Evolutionary conservation across 306 rosid genomes (phyloP).

Genomic region (Pyrus bretschneideri): DNA sequence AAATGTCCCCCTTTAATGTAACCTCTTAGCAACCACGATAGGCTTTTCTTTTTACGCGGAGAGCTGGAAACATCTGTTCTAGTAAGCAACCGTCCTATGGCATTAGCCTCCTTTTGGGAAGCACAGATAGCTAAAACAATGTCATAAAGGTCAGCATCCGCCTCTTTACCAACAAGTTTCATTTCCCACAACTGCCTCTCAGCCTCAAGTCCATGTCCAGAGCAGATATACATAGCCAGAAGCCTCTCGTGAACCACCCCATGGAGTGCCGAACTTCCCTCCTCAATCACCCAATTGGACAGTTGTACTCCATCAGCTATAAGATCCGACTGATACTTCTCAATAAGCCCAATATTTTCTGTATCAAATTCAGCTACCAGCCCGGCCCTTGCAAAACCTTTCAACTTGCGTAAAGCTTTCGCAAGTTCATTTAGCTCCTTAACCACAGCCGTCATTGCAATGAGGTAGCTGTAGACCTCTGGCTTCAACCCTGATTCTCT

Average conservation of each 20-base stretch:
- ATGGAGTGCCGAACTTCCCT: constrained; percentile 43
- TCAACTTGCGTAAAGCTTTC: constrained; percentile 78
- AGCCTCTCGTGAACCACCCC: constrained; percentile 90
- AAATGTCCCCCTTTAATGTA: constrained; percentile 90
- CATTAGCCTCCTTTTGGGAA: constrained; percentile 62
- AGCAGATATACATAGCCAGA: constrained; percentile 89
- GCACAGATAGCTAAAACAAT: constrained; percentile 92
- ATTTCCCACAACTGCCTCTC: constrained; percentile 93
- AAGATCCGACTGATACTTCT: constrained; percentile 72
- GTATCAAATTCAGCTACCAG: constrained; percentile 49
- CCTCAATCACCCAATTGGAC: constrained; percentile 78
- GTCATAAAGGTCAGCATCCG: constrained; percentile 73
- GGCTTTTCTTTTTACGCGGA: constrained; percentile 59
- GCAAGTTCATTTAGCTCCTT: constrained; percentile 83
- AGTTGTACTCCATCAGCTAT: constrained; percentile 57
- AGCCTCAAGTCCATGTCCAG: constrained; percentile 88
- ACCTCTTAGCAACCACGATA: constrained; percentile 92
- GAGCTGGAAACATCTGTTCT: constrained; percentile 60
- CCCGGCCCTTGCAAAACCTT: constrained; percentile 46
- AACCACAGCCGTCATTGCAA: constrained; percentile 92
- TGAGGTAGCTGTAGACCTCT: constrained; percentile 82
- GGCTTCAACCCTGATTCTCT: constrained; percentile 90
- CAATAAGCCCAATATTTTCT: constrained; percentile 49
- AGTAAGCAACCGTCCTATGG: constrained; percentile 60
- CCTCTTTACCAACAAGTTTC: constrained; percentile 91